A percentile compares a stretch with the other conserved stretches of the same genome.
Conservation (phyloP, 768 basidiomycete species). For the Gymnopilus junonius region DNA sequence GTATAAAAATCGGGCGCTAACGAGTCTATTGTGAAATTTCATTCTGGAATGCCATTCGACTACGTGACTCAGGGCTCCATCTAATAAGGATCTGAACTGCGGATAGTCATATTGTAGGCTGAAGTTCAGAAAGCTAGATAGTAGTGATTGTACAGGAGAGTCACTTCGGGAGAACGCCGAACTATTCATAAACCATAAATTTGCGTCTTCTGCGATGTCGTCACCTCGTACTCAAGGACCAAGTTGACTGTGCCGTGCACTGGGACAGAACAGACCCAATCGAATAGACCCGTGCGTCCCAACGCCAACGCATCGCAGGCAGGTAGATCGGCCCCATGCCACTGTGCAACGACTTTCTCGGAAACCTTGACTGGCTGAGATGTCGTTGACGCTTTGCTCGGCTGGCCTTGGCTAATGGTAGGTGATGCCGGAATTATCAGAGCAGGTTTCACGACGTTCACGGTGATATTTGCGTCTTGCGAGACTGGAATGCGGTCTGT, state of each 20-base stretch:
- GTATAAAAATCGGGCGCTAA: no score
- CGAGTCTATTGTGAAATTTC: no score
- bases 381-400: neutral
- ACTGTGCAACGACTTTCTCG: conserved; percentile 31
- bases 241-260: conserved; percentile 33
- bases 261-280: conserved; percentile 32
- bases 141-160: no score
- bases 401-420: neutral
- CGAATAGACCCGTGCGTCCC: conserved; percentile 37
- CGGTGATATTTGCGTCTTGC: conserved; percentile 33
- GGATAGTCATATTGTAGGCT: no score
- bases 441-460: conserved; percentile 35
- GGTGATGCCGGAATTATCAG: conserved; percentile 14
- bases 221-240: conserved; percentile 38
- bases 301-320: conserved; percentile 21
- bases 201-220: conserved; percentile 8
- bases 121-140: no score
- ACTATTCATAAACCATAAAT: conserved; percentile 10
- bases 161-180: no score
- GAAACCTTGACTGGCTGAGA: conserved; percentile 20
- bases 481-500: conserved; percentile 41
- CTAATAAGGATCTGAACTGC: no score
- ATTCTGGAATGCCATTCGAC: no score
- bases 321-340: conserved; percentile 32
- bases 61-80: no score